Evolutionary conservation across 805 yeast genomes (phyloP).

Genomic region (Kluyveromyces nonfermentans): DNA sequence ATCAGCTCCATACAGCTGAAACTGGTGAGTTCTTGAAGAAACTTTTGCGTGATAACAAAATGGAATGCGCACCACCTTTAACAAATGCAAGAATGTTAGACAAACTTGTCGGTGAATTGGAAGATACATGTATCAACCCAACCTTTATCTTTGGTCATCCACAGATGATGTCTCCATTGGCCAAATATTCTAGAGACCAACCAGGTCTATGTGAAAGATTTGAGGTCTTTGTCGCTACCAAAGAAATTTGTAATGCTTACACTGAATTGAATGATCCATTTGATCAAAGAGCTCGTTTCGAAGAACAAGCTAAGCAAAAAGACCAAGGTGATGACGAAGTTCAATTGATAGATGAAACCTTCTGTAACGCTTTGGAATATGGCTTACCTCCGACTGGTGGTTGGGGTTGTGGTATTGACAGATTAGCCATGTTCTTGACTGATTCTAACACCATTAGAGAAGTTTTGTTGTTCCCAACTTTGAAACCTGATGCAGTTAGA

Average conservation of each 20-base stretch:
- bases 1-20: slow-evolving; percentile 86
- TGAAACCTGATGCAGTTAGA: slow-evolving; percentile 73
- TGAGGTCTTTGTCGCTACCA: slow-evolving; percentile 96
- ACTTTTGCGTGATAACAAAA: slow-evolving; percentile 64
- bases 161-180: slow-evolving; percentile 99
- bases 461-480: slow-evolving; percentile 95
- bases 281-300: slow-evolving; percentile 94
- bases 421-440: slow-evolving; percentile 96
- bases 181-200: slow-evolving; percentile 83
- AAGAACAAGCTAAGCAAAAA: slow-evolving; percentile 98
- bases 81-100: slow-evolving; percentile 99
- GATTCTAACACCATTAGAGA: slow-evolving; percentile 95
- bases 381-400: slow-evolving; percentile 99
- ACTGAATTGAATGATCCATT: slow-evolving; percentile 98
- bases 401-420: slow-evolving; percentile 99
- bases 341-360: slow-evolving; percentile 89
- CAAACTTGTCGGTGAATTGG: slow-evolving; percentile 93
- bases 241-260: slow-evolving; percentile 96
- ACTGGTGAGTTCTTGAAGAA: slow-evolving; percentile 84
- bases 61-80: slow-evolving; percentile 84
- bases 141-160: slow-evolving; percentile 98
- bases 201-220: slow-evolving; percentile 98
- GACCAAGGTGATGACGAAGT: slow-evolving; percentile 99
- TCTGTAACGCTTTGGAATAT: slow-evolving; percentile 95
- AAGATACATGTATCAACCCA: slow-evolving; percentile 91